Percentiles rank a stretch among this genome's conserved stretches.
These are phyloP conservation scores for Pleurotus djamor DNA, from an alignment of 768 basidiomycete species.

Conservation along the genomic window DNA sequence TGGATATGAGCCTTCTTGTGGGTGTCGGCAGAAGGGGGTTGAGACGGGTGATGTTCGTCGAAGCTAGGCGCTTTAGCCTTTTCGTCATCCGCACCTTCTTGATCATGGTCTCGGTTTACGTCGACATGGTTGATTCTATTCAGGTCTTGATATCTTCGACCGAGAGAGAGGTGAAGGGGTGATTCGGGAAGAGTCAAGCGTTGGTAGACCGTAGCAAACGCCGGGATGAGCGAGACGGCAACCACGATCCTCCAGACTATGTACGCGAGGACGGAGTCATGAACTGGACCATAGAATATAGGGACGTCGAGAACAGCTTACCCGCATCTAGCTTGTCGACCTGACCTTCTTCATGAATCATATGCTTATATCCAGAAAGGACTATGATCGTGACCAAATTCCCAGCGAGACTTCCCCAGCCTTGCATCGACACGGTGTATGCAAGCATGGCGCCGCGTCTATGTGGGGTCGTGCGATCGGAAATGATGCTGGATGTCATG, in stretches of 20 bases:
- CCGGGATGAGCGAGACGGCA: slow-evolving; percentile 72
- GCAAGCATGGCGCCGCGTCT: slow-evolving; percentile 74
- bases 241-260: slow-evolving; percentile 72
- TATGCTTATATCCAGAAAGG: slow-evolving; percentile 57
- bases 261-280: slow-evolving; percentile 12
- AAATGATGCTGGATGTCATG: slow-evolving; percentile 68
- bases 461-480: slow-evolving; percentile 60
- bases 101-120: slow-evolving; percentile 25
- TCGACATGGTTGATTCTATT: slow-evolving; percentile 27
- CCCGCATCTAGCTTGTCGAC: slow-evolving; percentile 69
- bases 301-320: slow-evolving; percentile 22
- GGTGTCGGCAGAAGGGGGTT: slow-evolving; percentile 13
- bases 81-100: slow-evolving; percentile 4
- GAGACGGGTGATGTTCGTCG: background rate
- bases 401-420: slow-evolving; percentile 72
- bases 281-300: background rate
- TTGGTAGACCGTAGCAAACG: slow-evolving; percentile 72
- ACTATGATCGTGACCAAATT: slow-evolving; percentile 62
- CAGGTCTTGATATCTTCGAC: slow-evolving; percentile 37
- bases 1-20: slow-evolving; percentile 39
- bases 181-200: slow-evolving; percentile 74
- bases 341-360: slow-evolving; percentile 58
- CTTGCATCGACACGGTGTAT: slow-evolving; percentile 76
- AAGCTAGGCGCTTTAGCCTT: background rate
- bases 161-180: slow-evolving; percentile 22